Base-by-base conservation (phyloP, 2,329 filamentous ascomycete species). In the Dothiorella sarmentorum region DNA sequence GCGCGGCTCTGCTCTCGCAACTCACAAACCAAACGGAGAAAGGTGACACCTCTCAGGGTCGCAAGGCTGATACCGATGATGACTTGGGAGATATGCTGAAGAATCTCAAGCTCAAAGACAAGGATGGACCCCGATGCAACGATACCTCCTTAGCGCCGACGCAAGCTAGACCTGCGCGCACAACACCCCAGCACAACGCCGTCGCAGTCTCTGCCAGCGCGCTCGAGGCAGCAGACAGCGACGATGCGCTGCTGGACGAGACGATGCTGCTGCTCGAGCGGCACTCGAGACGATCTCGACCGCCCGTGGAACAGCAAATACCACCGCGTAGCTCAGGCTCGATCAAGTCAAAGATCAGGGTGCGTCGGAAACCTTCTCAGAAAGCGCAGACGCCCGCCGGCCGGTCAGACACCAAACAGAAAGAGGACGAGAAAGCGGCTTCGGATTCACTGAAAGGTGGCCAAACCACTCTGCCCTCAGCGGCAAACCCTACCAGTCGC, bases 1-100 rank as follows among this genome's bases (percentile, higher is more conserved):
- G 83, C 22, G 75, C 78, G 20, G 81, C 86, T 29, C 76, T 91
- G n/a, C 75, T 86, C 3, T 75, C 76, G 52, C 75, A 66, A 10
- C 49, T 64, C 11, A 27, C 20, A 22, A 40, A 26, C 22, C 20
- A 29, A 31, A 20, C 27, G 27, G 58, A 51, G 43, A 47, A 61
- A 57, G 56, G 47, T 43, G 33, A 47, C 13, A 18, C 22, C 24
- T 31, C 49, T 53, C 49, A 20, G 20, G 35, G 33, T 40, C 31
- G 49, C 55, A 27, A 38, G 33, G 29, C 43, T 29, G 43, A 24
- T 43, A 18, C 26, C 29, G 45, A 43, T 11, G 10, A 33, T 33
- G 44, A 52, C 15, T 27, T 58, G 27, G 45, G 38, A 3, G 35
- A 33, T 3, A 59, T 53, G 47, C 57, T 55, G 43, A 59, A 47